Evolutionary conservation across 495 filamentous ascomycete genomes (phyloP).

Genomic region (Annulohypoxylon moriforme): DNA sequence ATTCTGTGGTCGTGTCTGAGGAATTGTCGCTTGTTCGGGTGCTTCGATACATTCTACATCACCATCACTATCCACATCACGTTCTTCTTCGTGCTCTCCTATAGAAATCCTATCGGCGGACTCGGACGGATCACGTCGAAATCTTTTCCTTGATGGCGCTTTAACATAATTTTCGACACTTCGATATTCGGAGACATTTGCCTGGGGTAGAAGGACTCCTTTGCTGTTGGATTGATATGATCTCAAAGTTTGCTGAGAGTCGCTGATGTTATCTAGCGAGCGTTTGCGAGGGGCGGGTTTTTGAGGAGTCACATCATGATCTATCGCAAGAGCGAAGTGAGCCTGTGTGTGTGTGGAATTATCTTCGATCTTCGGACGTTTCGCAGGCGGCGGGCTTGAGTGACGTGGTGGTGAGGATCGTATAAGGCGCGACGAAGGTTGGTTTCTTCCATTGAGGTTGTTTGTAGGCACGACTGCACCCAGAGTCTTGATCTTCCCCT

Average conservation of each 20-base stretch:
- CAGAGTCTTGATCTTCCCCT: not conserved
- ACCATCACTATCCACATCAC: slow-evolving; percentile 30
- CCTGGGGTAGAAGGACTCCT: slow-evolving; percentile 25
- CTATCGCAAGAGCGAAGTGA: slow-evolving; percentile 9
- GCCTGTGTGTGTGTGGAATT: slow-evolving; percentile 7
- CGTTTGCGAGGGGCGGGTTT: slow-evolving; percentile 28
- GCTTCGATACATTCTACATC: slow-evolving; percentile 25
- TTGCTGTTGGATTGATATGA: slow-evolving; percentile 40
- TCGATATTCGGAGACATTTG: slow-evolving; percentile 42
- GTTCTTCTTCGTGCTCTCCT: not conserved
- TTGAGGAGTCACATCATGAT: not conserved
- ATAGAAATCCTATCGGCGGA: slow-evolving; percentile 6
- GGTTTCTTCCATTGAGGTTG: slow-evolving; percentile 35
- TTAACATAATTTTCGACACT: slow-evolving; percentile 11
- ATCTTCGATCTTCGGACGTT: slow-evolving; percentile 45
- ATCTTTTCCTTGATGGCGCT: slow-evolving; percentile 18
- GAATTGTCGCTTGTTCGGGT: not conserved
- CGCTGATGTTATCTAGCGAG: slow-evolving; percentile 35
- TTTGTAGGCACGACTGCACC: slow-evolving; percentile 32
- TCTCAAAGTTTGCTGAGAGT: slow-evolving; percentile 35
- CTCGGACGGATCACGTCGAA: slow-evolving; percentile 1
- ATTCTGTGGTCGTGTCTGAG: not conserved
- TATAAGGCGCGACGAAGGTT: slow-evolving; percentile 13
- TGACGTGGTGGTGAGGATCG: not conserved
- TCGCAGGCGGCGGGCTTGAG: slow-evolving; percentile 38